phyloP scores from a whole-genome alignment of 345 rosid genomes.

The Aquilaria yunnanensis region DNA sequence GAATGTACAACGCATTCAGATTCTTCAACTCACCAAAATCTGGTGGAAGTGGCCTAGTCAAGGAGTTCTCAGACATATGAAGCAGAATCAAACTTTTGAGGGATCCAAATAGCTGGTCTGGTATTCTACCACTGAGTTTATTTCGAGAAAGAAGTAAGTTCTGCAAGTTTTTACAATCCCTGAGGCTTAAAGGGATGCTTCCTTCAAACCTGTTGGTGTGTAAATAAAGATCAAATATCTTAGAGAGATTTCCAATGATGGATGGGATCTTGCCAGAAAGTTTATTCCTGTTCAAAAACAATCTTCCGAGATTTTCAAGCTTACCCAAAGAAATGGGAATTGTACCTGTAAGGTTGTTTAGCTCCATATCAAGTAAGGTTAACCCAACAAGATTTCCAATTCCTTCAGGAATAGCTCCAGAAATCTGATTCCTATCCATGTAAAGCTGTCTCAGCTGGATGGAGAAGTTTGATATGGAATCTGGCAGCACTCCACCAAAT shows the following conservation, averaged over 20 bases:
- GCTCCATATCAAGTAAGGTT: not conserved
- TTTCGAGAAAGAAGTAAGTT: constrained; percentile 10
- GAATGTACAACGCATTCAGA: constrained; percentile 4
- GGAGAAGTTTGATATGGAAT: constrained; percentile 5
- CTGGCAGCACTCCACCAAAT: constrained; percentile 8
- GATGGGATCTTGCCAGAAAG: constrained; percentile 20
- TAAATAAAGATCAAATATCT: not conserved
- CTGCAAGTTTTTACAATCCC: not conserved
- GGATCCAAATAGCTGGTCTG: constrained; percentile 9
- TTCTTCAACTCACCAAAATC: constrained; percentile 18
- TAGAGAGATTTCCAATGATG: constrained; percentile 1
- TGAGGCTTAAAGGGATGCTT: not conserved
- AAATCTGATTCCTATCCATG: not conserved
- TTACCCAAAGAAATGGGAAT: not conserved
- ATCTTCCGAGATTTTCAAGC: constrained; percentile 3
- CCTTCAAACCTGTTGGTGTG: not conserved
- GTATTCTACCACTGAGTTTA: constrained; percentile 21
- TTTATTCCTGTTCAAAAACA: not conserved
- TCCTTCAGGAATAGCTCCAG: constrained; percentile 13
- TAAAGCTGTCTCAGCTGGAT: not conserved
- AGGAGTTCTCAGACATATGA: constrained; percentile 21
- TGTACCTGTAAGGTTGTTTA: not conserved
- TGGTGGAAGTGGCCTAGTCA: constrained; percentile 20
- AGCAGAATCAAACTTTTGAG: not conserved
- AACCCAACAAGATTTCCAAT: constrained; percentile 8